Base-by-base conservation (phyloP, 139 green algal species). In the Volvox africanus region DNA sequence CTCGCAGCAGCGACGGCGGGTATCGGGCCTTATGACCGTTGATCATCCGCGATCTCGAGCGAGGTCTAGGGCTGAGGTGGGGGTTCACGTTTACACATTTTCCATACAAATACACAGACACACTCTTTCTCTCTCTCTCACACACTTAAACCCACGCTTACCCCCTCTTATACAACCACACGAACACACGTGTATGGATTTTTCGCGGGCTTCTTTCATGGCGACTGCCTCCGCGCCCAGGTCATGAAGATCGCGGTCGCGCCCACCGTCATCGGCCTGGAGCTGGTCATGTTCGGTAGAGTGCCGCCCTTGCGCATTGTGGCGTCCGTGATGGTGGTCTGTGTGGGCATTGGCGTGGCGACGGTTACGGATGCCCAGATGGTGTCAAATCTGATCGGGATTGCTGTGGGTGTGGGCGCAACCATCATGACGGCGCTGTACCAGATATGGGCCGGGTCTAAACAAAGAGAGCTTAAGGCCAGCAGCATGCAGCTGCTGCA, bases 211-310 rank as follows among this genome's bases (percentile, higher is more conserved):
- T 55, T 55, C 9, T 9, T 55, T 55, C 44, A 55, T 55, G 5
- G 44, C 9, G 44, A 55, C 44, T 55, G 86, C 67, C 67, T 26
- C 24, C 67, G 11, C 67, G 22, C 24, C 0, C 86, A 93, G 91
- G 95, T 98, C 18, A 97, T 96, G 88, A 98, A 99, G 92, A 98
- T 99, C 62, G 96, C 96, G 16, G 96, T 99, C 0, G 97, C 97
- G 3, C 97, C 97, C 30, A 96, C 97, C 12, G 97, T 99, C 1
- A 93, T 99, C 62, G 90, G 82, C 1, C 92, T 98, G 24, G 96
- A 99, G 83, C 84, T 95, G 28, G 22, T 97, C 0, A 91, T 96
- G 62, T 98, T 97, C 79, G 82, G 93, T 30, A 93, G 92, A 18
- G 80, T 92, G 37, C 94, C 96, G 21, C 86, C 82, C 21, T 75